Conservation (phyloP, 805 yeast genomes). For the Dipodascopsis uninucleata region DNA sequence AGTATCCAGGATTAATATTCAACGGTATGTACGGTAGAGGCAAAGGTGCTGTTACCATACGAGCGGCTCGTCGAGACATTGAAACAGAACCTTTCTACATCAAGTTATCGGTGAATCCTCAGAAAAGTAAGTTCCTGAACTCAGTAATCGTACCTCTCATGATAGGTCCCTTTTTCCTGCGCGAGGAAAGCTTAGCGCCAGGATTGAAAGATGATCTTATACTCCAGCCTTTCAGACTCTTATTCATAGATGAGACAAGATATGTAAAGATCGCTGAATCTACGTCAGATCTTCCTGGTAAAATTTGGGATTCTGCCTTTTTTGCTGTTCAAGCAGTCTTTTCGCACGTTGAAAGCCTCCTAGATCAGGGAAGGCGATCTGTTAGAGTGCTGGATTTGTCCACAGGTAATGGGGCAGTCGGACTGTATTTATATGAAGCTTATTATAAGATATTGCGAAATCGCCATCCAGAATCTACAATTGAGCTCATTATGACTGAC, state of each 20-base stretch:
- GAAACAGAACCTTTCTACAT: neutral
- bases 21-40: constrained; percentile 16
- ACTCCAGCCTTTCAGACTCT: constrained; percentile 9
- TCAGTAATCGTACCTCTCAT: constrained; percentile 12
- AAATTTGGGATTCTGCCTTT: constrained; percentile 26
- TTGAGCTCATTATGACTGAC: constrained; percentile 14
- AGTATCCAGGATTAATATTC: constrained; percentile 10
- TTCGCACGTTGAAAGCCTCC: neutral
- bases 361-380: too few relatives aligned
- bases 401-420: constrained; percentile 25
- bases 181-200: neutral
- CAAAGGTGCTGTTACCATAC: constrained; percentile 16
- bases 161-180: constrained; percentile 20
- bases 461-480: neutral
- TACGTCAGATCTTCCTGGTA: constrained; percentile 23
- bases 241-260: neutral
- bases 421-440: constrained; percentile 5
- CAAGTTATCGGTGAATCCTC: neutral
- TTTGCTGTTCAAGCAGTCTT: constrained; percentile 10
- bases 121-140: neutral
- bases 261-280: constrained; percentile 15
- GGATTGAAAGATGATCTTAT: too few relatives aligned
- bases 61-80: constrained; percentile 1
- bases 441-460: too few relatives aligned
- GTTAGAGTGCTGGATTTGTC: constrained; percentile 17